Evolutionary conservation across 176 grass and related monocot genomes (phyloP).

Genomic region (Bothriochloa decipiens): DNA sequence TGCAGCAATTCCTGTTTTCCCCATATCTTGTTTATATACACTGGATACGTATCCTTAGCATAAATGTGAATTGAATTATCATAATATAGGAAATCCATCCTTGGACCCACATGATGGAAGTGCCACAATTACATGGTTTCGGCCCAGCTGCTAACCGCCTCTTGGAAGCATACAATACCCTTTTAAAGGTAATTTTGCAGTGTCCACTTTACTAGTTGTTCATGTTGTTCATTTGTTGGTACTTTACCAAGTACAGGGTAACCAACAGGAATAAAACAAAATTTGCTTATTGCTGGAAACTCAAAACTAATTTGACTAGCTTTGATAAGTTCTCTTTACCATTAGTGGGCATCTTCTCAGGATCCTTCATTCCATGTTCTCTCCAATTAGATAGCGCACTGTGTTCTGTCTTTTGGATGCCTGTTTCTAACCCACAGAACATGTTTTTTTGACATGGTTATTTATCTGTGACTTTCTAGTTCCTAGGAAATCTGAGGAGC

Average conservation of each 20-base stretch:
- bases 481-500: slow-evolving; percentile 88
- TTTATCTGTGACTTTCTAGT: slow-evolving; percentile 57
- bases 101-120: slow-evolving; percentile 99
- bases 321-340: not conserved
- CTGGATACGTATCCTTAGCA: not conserved
- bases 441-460: slow-evolving; percentile 29
- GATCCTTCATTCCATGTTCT: not conserved
- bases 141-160: slow-evolving; percentile 94
- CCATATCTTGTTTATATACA: not conserved
- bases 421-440: not conserved
- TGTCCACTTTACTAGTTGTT: not conserved
- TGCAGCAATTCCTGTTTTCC: not conserved
- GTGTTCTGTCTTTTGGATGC: not conserved
- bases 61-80: slow-evolving; percentile 20
- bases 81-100: slow-evolving; percentile 93
- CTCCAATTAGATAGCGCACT: slow-evolving; percentile 8
- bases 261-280: not conserved
- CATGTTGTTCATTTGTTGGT: not conserved
- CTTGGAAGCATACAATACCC: slow-evolving; percentile 95
- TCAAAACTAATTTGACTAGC: not conserved
- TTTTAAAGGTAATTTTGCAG: slow-evolving; percentile 71
- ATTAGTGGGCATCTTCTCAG: not conserved
- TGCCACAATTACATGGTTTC: slow-evolving; percentile 97
- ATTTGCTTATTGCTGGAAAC: not conserved
- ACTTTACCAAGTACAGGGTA: slow-evolving; percentile 15